Evolutionary conservation across 2,329 filamentous ascomycete genomes (phyloP).

Genomic region (Phialemoniopsis sp.): DNA sequence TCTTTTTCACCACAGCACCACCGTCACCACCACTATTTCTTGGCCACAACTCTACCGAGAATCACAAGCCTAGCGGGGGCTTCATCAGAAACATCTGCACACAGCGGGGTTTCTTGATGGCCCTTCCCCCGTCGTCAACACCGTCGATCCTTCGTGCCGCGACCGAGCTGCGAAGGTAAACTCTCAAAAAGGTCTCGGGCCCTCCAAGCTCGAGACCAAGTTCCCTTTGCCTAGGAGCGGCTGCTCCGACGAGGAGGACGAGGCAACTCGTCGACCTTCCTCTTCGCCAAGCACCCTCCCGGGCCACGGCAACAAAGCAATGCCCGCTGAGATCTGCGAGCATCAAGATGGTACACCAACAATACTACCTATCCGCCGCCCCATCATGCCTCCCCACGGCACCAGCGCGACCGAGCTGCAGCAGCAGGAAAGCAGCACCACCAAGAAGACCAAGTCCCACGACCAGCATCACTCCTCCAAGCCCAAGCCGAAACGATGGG

Average conservation of each 20-base stretch:
- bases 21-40: constrained; percentile 4
- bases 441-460: constrained; percentile 18
- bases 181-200: constrained; percentile 41
- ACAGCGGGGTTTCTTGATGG: constrained; percentile 27
- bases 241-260: constrained; percentile 18
- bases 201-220: constrained; percentile 35
- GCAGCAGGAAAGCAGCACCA: constrained; percentile 9
- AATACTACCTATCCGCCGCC: constrained; percentile 22
- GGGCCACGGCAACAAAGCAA: constrained; percentile 5
- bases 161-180: constrained; percentile 51
- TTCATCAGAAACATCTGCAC: neutral
- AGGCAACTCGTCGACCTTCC: constrained; percentile 11
- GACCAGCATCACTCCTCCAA: constrained; percentile 10
- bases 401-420: constrained; percentile 9
- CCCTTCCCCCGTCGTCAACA: constrained; percentile 27
- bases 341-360: constrained; percentile 33
- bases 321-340: constrained; percentile 34
- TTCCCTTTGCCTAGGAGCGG: constrained; percentile 31
- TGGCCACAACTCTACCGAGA: constrained; percentile 1
- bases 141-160: constrained; percentile 33
- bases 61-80: too few relatives aligned
- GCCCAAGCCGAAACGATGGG: constrained; percentile 37
- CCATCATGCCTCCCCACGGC: constrained; percentile 35
- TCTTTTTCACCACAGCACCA: neutral
- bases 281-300: too few relatives aligned